Base-by-base conservation (phyloP, 2,329 filamentous ascomycete species). In the Pseudocercospora vitis region DNA sequence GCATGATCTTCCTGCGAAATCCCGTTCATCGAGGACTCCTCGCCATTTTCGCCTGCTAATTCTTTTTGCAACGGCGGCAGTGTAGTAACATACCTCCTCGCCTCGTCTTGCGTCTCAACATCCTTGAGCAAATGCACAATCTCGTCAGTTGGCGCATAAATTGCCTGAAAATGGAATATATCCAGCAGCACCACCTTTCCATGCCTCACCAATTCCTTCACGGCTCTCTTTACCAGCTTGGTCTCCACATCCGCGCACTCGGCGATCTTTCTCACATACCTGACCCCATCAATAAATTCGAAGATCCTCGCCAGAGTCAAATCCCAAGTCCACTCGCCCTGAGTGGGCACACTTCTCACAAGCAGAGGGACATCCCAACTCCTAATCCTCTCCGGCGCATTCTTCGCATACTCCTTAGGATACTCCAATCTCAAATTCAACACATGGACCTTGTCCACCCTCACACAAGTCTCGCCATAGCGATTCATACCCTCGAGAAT, bases 401-500 rank as follows among this genome's bases (percentile, higher is more conserved):
- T 79, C 65, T 92, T 87, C 42, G 89, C 85, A 0, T 90, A 31
- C 9, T 59, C 52, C 19, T 92, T 87, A 44, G 89, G 85, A 0
- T 90, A 19, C n/a, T 59, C 53, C 23, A 68, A 47, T 12, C 62
- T 60, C n/a, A 70, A 50, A 52, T 68, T 69, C 32, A 70, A 55
- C 7, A 67, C 61, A 19, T 66, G 58, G 11, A 53, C 39, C 16
- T 54, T 55, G 29, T 61, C 52, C 19, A 68, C 50, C 14, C 61
- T 56, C 16, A 66, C 62, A 44, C 64, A 69, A 78, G 91, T 96
- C 75, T 99, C 94, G 68, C 89, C 91, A 68, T 96, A 99, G 65
- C 95, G 95, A 68, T 97, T 96, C 63, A 99, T 70, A 69, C 99
- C 91, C 73, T 96, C 91, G 63, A 97, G 79, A 61, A 99, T 74